phyloP scores from a whole-genome alignment of 306 rosid genomes.

The Betula pendula region DNA sequence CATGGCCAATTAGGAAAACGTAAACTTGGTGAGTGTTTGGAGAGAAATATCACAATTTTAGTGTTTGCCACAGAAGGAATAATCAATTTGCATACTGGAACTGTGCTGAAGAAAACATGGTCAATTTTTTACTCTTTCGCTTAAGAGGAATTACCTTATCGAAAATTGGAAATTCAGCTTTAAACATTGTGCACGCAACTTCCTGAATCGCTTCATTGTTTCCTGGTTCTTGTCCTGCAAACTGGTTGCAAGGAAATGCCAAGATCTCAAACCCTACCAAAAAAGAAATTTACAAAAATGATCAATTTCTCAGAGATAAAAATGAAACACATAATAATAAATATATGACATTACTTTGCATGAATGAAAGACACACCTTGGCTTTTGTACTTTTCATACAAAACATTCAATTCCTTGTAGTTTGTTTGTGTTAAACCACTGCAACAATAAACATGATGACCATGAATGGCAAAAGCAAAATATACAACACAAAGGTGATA shows the following conservation, averaged over 20 bases:
- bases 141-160: conserved; percentile 64
- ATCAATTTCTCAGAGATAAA: background rate
- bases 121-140: background rate
- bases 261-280: conserved; percentile 72
- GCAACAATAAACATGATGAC: conserved; percentile 27
- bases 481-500: background rate
- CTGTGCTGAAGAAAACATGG: background rate
- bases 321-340: background rate
- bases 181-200: conserved; percentile 70
- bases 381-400: conserved; percentile 76
- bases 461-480: conserved; percentile 10
- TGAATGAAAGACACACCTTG: conserved; percentile 49
- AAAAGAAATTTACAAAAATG: background rate
- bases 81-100: background rate
- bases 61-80: background rate
- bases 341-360: background rate
- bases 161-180: conserved; percentile 85
- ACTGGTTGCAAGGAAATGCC: conserved; percentile 99
- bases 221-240: conserved; percentile 88
- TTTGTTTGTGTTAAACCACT: conserved; percentile 88
- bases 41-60: background rate
- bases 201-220: conserved; percentile 74
- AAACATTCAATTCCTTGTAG: conserved; percentile 70
- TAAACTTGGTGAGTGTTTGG: background rate
- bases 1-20: too few relatives aligned